Conservation (phyloP, 2,329 filamentous ascomycete genomes). For the Ophiostoma sp. region DNA sequence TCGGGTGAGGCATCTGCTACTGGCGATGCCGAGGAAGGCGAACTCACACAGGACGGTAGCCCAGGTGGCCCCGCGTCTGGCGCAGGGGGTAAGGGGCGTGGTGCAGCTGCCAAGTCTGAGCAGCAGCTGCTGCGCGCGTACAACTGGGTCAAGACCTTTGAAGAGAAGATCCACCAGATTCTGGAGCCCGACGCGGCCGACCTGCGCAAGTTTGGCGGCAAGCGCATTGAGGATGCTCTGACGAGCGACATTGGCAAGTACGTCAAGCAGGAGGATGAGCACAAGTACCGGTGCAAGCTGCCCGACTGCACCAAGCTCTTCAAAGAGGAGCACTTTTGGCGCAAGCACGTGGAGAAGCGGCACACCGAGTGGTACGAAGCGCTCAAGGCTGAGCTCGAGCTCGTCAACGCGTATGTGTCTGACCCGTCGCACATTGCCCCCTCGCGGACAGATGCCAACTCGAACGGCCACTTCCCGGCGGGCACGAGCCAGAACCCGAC, state of each 20-base stretch:
- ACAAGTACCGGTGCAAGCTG: constrained; percentile 94
- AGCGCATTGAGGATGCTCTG: constrained; percentile 75
- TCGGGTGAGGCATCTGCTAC: constrained; percentile 40
- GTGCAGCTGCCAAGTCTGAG: constrained; percentile 68
- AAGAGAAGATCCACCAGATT: constrained; percentile 91
- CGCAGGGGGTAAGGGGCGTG: constrained; percentile 52
- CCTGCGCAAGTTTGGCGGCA: constrained; percentile 84
- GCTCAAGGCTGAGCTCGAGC: constrained; percentile 74
- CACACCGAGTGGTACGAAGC: constrained; percentile 81
- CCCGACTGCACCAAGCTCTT: constrained; percentile 95
- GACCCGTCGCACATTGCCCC: constrained; percentile 94
- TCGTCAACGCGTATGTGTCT: constrained; percentile 90
- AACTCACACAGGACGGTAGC: constrained; percentile 59
- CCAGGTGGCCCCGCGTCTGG: background rate
- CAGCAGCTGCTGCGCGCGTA: constrained; percentile 91
- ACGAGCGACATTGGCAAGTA: constrained; percentile 80
- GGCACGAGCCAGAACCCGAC: constrained; percentile 67
- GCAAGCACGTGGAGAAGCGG: constrained; percentile 95
- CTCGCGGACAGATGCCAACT: constrained; percentile 87
- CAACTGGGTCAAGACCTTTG: constrained; percentile 98
- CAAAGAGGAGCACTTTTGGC: constrained; percentile 96
- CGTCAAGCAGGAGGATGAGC: constrained; percentile 95
- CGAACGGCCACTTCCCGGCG: constrained; percentile 89
- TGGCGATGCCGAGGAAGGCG: constrained; percentile 56
- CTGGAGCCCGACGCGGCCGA: constrained; percentile 85